Evolutionary conservation across 257 asterid genomes (phyloP).

Genomic region (Solanum rostratum): DNA sequence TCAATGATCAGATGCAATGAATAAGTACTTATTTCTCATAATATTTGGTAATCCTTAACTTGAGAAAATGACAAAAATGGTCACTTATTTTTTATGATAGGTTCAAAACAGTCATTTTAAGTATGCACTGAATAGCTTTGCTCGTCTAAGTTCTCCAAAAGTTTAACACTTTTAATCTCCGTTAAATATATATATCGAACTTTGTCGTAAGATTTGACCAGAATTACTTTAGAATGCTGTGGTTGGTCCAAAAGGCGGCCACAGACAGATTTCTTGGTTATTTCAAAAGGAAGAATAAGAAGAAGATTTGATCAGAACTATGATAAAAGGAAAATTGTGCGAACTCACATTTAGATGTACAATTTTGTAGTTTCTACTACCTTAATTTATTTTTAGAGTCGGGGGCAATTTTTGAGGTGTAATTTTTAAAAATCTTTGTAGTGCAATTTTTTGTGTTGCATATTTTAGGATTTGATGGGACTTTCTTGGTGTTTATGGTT

Average conservation of each 20-base stretch:
- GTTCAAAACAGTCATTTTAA: background rate
- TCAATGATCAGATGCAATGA: background rate
- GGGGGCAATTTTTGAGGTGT: background rate
- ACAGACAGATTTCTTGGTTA: too few species aligned
- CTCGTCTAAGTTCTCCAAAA: background rate
- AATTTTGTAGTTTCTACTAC: background rate
- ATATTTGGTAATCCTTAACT: background rate
- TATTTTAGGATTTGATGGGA: background rate
- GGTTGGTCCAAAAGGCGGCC: too few species aligned
- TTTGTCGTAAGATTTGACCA: too few species aligned
- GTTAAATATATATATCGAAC: background rate
- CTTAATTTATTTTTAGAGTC: too few species aligned
- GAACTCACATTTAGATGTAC: background rate
- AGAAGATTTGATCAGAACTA: background rate
- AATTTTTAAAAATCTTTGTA: background rate
- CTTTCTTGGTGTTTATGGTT: background rate
- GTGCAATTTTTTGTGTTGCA: background rate
- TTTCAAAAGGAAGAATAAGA: too few species aligned
- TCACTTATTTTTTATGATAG: background rate
- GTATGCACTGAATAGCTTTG: background rate
- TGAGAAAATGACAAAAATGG: background rate
- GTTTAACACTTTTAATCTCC: background rate
- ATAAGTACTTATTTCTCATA: background rate
- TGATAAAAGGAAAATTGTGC: background rate
- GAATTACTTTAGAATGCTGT: too few species aligned